These are phyloP conservation scores for Ophiostoma angusticollis DNA, from an alignment of 2,329 filamentous ascomycete species.

Conservation along the genomic window DNA sequence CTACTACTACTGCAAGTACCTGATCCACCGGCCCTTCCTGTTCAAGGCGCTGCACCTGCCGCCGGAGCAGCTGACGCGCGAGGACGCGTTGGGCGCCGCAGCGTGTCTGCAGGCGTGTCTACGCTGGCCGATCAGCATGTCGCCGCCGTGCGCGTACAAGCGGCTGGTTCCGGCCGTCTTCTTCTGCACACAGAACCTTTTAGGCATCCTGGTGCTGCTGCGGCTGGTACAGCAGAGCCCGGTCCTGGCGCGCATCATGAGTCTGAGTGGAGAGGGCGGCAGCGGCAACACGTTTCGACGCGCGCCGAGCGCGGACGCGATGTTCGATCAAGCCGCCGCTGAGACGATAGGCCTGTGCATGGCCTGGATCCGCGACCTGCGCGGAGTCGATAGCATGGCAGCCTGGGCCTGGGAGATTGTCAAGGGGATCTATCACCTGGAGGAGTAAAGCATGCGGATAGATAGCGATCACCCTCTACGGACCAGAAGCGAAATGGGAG, in stretches of 20 bases:
- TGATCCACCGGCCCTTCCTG: constrained; percentile 44
- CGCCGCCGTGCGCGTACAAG: constrained; percentile 43
- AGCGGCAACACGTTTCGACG: no score
- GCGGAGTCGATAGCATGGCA: constrained; percentile 39
- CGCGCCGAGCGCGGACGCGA: constrained; percentile 19
- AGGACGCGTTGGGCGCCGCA: constrained; percentile 42
- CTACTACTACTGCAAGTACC: constrained; percentile 46
- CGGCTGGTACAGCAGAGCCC: constrained; percentile 40
- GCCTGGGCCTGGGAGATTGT: constrained; percentile 43
- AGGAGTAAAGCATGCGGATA: no score
- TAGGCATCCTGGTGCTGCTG: constrained; percentile 44
- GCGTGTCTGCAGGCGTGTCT: constrained; percentile 44
- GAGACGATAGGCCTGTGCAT: constrained; percentile 39
- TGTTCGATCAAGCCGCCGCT: constrained; percentile 37
- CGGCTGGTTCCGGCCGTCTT: constrained; percentile 45
- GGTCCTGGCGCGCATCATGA: constrained; percentile 36
- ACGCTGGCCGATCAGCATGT: constrained; percentile 46
- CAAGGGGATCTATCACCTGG: constrained; percentile 31
- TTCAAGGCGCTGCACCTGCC: constrained; percentile 48
- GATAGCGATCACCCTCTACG: no score
- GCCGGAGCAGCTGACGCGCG: constrained; percentile 37
- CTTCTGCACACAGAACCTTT: constrained; percentile 49
- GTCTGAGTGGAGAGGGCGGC: constrained; percentile 5
- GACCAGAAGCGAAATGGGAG: no score
- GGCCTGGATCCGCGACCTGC: constrained; percentile 47